A percentile compares a stretch with the other conserved stretches of the same genome.
Conservation (phyloP, 202 grass and related monocot species). For the Sporobolus alterniflorus region DNA sequence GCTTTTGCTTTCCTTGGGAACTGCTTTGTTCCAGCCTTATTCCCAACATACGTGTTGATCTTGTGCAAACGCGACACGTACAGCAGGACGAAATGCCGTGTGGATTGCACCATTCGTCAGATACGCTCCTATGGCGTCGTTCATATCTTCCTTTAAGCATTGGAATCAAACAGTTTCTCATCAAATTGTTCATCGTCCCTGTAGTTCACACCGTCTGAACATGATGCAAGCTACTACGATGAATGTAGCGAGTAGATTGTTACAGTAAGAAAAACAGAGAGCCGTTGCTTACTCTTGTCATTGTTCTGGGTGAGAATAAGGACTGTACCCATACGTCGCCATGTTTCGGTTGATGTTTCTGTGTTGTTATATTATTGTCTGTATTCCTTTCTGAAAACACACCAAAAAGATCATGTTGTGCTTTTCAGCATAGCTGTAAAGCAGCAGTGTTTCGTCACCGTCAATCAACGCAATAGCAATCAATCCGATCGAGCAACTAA, state of each 20-base stretch:
- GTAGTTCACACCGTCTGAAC: background rate
- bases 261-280: background rate
- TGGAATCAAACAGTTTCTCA: background rate
- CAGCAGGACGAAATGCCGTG: background rate
- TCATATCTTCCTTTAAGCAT: background rate
- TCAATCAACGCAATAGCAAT: background rate
- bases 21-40: constrained; percentile 6
- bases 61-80: background rate
- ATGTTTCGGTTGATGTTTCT: background rate
- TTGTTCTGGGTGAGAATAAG: background rate
- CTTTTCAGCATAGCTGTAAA: constrained; percentile 9
- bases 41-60: constrained; percentile 27
- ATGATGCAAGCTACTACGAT: background rate
- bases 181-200: background rate
- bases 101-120: background rate
- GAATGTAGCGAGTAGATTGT: background rate
- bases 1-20: constrained; percentile 20
- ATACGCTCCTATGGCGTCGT: background rate
- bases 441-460: background rate
- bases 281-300: background rate
- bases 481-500: background rate
- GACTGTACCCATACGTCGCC: background rate
- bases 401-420: background rate
- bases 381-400: background rate
- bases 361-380: background rate